phyloP scores from a whole-genome alignment of 805 yeast genomes.

The Kazachstania viticola region DNA sequence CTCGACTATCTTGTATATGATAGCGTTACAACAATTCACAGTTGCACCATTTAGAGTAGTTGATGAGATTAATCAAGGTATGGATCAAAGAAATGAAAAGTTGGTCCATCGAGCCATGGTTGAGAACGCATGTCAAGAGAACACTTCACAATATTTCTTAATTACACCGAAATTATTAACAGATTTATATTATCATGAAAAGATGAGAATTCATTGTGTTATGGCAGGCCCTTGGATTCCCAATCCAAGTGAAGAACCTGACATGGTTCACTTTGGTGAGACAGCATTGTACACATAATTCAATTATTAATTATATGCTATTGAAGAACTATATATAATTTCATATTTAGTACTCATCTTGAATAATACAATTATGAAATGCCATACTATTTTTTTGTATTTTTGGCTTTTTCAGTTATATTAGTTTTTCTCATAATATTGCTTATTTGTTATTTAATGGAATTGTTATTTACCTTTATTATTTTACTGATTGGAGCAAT shows the following conservation, averaged over 20 bases:
- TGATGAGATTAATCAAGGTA: slow-evolving; percentile 97
- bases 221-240: slow-evolving; percentile 45
- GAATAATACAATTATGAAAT: no score
- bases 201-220: slow-evolving; percentile 80
- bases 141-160: slow-evolving; percentile 72
- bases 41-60: slow-evolving; percentile 88
- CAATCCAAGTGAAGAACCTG: slow-evolving; percentile 24
- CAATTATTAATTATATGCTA: no score
- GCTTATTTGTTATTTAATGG: not conserved
- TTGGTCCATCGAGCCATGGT: slow-evolving; percentile 79
- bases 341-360: no score
- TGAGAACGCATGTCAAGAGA: slow-evolving; percentile 58
- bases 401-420: not conserved
- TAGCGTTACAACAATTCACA: slow-evolving; percentile 81
- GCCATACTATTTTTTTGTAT: no score
- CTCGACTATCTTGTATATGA: slow-evolving; percentile 79
- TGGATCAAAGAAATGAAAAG: slow-evolving; percentile 90
- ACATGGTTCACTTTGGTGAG: slow-evolving; percentile 28
- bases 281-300: slow-evolving; percentile 22
- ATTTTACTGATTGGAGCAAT: no score
- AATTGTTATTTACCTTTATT: no score
- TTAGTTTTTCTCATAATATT: not conserved
- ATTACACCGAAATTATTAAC: slow-evolving; percentile 87
- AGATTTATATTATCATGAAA: slow-evolving; percentile 60
- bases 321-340: no score